Base-by-base conservation (phyloP, 2,329 filamentous ascomycete species). In the Pseudopithomyces chartarum region DNA sequence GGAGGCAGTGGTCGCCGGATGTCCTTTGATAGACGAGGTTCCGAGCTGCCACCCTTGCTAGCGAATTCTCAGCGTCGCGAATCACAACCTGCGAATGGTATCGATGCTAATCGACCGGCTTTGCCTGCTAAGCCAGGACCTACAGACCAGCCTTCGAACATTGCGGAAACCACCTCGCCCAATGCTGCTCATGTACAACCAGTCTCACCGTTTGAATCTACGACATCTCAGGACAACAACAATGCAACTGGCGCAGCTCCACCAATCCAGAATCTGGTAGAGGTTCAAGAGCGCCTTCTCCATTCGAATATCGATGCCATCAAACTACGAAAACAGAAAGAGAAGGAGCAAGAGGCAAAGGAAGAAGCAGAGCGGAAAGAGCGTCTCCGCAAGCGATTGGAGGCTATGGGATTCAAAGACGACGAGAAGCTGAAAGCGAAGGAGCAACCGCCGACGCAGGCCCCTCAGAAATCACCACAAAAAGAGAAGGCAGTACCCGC, bases 1-100 rank as follows among this genome's bases (percentile, higher is more conserved):
- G 92, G 91, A 54, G 90, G 90, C 57, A 96, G 92, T 73, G 83
- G 84, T 64, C 85, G 89, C 64, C 86, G 89, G 33, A 82, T 84
- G 79, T 87, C 85, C 1, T 79, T 83, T 62, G 79, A 80, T 60
- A 80, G 80, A 60, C 73, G 77, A 55, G 80, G 80, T 51, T 74
- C 78, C 20, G 72, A 75, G 52, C 61, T 69, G 39, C 67, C 72
- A 12, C 64, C 45, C 43, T 58, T 65, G 19, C 63, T 69, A 13
- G 58, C 69, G 56, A 64, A 62, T 43, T 60, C 67, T 29, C 70
- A 72, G 43, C 70, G 68, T 55, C 65, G 71, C 12, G 70, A 64
- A 49, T 69, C 67, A 2, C 69, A 67, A n/a, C 69, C 71, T 0
- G 50, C 70, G 50, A 71, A 71, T 38, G 71, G 69, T 10, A 54